Conservation (phyloP, 2,329 filamentous ascomycete genomes). For the Clonostachys rhizophaga region DNA sequence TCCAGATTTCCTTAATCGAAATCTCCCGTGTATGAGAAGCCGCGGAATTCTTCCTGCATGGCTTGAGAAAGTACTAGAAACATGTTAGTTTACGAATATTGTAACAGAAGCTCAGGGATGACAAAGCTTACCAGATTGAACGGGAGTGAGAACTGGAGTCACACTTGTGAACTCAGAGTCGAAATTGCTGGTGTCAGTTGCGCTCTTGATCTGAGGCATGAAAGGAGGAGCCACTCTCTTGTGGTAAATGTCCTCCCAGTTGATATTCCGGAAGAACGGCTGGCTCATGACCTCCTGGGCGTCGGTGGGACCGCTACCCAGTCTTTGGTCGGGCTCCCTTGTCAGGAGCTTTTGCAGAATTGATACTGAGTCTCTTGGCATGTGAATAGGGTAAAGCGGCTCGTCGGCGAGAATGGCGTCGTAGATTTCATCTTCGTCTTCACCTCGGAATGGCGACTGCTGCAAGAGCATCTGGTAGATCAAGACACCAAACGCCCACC, state of each 20-base stretch:
- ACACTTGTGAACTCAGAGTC: conserved; percentile 98
- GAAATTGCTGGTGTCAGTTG: conserved; percentile 99
- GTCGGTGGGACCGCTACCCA: conserved; percentile 93
- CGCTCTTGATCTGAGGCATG: conserved; percentile 80
- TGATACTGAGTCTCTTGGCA: conserved; percentile 95
- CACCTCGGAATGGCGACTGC: conserved; percentile 96
- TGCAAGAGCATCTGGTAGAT: conserved; percentile 99
- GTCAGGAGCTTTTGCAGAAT: conserved; percentile 97
- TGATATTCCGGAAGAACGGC: conserved; percentile 95
- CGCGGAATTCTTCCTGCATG: conserved; percentile 99
- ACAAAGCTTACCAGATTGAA: conserved; percentile 79
- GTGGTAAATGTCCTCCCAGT: conserved; percentile 98
- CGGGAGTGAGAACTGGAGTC: conserved; percentile 92
- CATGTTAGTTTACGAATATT: conserved; percentile 13
- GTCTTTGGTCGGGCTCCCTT: conserved; percentile 85
- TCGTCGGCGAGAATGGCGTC: conserved; percentile 97
- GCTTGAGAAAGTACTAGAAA: conserved; percentile 86
- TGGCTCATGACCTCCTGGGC: conserved; percentile 99
- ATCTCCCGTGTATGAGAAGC: conserved; percentile 95
- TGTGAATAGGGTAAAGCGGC: conserved; percentile 95
- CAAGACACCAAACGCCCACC: conserved; percentile 98
- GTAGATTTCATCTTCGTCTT: conserved; percentile 99
- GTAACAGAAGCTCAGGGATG: not conserved
- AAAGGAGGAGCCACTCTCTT: conserved; percentile 90
- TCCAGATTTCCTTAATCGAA: conserved; percentile 56